Base-by-base conservation (phyloP, 495 filamentous ascomycete genomes). In the Neurospora intermedia region DNA sequence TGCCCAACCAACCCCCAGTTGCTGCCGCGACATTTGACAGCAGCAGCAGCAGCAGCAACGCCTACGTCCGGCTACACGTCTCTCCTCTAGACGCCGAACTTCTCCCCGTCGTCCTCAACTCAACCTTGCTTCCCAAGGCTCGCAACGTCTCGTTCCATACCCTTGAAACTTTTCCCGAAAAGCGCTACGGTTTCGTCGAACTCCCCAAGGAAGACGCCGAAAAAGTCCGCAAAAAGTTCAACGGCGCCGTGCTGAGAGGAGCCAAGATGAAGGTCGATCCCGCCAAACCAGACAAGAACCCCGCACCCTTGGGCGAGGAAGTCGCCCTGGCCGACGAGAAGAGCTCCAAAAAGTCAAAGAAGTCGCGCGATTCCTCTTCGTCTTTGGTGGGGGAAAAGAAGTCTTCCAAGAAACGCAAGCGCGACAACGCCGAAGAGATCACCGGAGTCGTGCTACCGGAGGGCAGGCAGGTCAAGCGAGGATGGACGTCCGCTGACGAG, bases 161-260 rank as follows among this genome's bases (percentile, higher is more conserved):
- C 31, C 81, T 98, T 48, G 84, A 93, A 72, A 94, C 93, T 7
- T 97, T 96, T 74, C 95, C 94, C 16, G 95, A 99, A 72, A 92
- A 89, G 77, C 88, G 86, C 43, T 99, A 93, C 91, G 96, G 94
- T 69, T 99, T 91, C 83, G 82, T 98, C 69, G 92, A 95, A 23
- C 81, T 98, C 27, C 93, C 95, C 0, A 80, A 78, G 2, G 88
- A 89, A 81, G 93, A 96, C 74, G 96, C 94, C 6, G 90, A 94
- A 4, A 96, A 94, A 78, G 83, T 98, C 40, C 92, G 90, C 81
- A 94, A 93, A 85, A 98, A 96, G 79, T 86, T 98, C n/a, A 92
- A 97, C 84, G 95, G 94, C 10, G 88, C 91, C 6, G 90, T 94
- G 16, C 82, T 98, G 35, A 96, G 91, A 73, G 96, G 96, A 42